Evolutionary conservation across 1,139 yeast species (phyloP).

Genomic region (Pichia sp.): DNA sequence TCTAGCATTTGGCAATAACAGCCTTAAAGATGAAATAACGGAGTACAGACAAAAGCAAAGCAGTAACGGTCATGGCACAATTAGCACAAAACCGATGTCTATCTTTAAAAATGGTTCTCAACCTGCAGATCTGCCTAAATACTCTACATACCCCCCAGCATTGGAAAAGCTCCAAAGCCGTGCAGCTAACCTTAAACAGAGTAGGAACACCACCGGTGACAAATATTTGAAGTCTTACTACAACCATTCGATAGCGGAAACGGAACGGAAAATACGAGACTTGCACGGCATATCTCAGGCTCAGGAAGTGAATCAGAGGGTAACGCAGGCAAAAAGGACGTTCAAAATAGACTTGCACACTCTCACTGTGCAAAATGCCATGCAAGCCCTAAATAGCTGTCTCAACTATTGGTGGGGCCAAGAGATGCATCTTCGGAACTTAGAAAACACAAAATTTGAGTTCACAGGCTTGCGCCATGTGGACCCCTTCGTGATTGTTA

Average conservation of each 20-base stretch:
- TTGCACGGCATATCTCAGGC: not conserved
- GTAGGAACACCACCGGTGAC: constrained; percentile 5
- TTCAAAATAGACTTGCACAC: constrained; percentile 51
- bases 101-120: too few relatives aligned
- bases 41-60: too few relatives aligned
- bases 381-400: constrained; percentile 33
- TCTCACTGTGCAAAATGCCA: constrained; percentile 42
- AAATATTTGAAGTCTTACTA: constrained; percentile 10
- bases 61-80: too few relatives aligned
- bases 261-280: constrained; percentile 4
- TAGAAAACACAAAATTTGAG: constrained; percentile 36
- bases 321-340: constrained; percentile 15
- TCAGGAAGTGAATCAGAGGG: constrained; percentile 12
- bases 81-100: too few relatives aligned
- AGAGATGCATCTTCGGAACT: constrained; percentile 41
- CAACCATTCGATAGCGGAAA: constrained; percentile 3
- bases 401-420: constrained; percentile 52
- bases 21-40: too few relatives aligned
- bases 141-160: not conserved
- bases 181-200: constrained; percentile 1
- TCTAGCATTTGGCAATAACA: too few relatives aligned
- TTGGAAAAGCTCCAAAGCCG: constrained; percentile 1
- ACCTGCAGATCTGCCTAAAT: too few relatives aligned
- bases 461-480: constrained; percentile 36
- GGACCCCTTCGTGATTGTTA: constrained; percentile 41